Evolutionary conservation across 352 stramenopile genomes (phyloP).

Genomic region (Pythium myriotylum): DNA sequence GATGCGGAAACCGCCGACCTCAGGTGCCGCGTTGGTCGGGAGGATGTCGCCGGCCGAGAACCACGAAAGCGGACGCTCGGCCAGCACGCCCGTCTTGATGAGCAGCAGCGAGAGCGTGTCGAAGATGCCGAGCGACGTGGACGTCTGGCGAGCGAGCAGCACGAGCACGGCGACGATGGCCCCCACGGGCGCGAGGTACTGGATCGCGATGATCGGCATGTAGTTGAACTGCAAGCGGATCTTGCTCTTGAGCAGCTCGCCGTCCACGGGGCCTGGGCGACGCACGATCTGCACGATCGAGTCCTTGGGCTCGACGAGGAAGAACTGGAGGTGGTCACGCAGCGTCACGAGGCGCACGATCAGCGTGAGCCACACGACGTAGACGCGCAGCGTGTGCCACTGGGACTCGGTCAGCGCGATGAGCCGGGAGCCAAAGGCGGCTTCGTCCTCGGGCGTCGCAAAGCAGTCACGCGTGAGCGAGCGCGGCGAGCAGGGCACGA

Average conservation of each 20-base stretch:
- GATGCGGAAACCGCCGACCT: conserved; percentile 62
- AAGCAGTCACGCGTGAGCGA: conserved; percentile 60
- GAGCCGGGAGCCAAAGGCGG: conserved; percentile 12
- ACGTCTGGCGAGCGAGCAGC: conserved; percentile 60
- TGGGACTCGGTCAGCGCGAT: conserved; percentile 51
- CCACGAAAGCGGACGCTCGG: conserved; percentile 18
- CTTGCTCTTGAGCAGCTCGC: conserved; percentile 62
- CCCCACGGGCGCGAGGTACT: conserved; percentile 70
- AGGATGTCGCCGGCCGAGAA: conserved; percentile 30
- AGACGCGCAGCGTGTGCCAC: conserved; percentile 56
- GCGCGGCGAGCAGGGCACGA: conserved; percentile 51
- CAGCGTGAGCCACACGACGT: conserved; percentile 50
- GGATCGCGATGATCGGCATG: conserved; percentile 72
- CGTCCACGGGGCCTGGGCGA: conserved; percentile 55
- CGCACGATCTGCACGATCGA: conserved; percentile 61
- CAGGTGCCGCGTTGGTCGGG: conserved; percentile 35
- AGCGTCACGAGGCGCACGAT: conserved; percentile 60
- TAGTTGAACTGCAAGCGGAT: conserved; percentile 85
- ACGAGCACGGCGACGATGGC: conserved; percentile 45
- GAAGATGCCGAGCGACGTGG: conserved; percentile 48
- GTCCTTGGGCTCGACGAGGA: conserved; percentile 75
- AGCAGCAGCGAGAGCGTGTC: conserved; percentile 32
- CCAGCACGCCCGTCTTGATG: conserved; percentile 26
- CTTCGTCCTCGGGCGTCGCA: conserved; percentile 34
- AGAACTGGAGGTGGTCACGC: conserved; percentile 70